Conservation (phyloP, 805 yeast genomes). For the Metschnikowia borealis region DNA sequence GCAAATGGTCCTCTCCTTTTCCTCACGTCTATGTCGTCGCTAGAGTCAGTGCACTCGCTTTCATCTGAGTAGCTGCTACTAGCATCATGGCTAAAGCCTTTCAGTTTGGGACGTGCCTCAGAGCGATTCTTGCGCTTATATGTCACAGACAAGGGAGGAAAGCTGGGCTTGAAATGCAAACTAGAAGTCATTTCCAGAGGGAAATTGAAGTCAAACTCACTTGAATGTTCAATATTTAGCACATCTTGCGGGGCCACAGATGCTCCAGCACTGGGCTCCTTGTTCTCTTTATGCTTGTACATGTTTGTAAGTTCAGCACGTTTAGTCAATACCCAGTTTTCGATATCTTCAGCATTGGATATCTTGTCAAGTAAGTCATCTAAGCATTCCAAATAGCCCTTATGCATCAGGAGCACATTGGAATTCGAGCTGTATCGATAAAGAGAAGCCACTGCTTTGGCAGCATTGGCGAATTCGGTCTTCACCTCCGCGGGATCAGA, state of each 20-base stretch:
- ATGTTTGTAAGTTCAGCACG: slow-evolving; percentile 37
- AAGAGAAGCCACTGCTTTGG: slow-evolving; percentile 44
- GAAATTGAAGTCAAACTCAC: slow-evolving; percentile 25
- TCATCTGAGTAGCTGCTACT: slow-evolving; percentile 18
- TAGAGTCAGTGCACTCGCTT: slow-evolving; percentile 17
- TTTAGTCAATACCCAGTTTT: slow-evolving; percentile 49
- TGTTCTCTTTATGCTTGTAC: slow-evolving; percentile 12
- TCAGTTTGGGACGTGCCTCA: slow-evolving; percentile 8
- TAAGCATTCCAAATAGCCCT: slow-evolving; percentile 60
- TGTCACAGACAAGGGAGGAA: slow-evolving; percentile 39
- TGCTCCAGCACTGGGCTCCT: neutral
- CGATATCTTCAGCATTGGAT: slow-evolving; percentile 42
- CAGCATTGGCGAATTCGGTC: slow-evolving; percentile 38
- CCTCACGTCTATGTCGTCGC: slow-evolving; percentile 11
- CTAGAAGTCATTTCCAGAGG: slow-evolving; percentile 25
- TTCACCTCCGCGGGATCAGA: slow-evolving; percentile 8
- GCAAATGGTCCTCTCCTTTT: slow-evolving; percentile 5
- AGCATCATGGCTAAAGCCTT: slow-evolving; percentile 6
- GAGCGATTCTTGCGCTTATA: slow-evolving; percentile 18
- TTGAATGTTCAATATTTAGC: slow-evolving; percentile 43
- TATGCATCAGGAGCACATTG: slow-evolving; percentile 42
- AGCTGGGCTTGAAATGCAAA: slow-evolving; percentile 30
- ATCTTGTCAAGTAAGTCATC: slow-evolving; percentile 49
- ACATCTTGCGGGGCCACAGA: slow-evolving; percentile 34
- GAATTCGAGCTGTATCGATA: slow-evolving; percentile 59